phyloP scores from a whole-genome alignment of 2,329 filamentous ascomycete genomes.

The Botryotinia convoluta region DNA sequence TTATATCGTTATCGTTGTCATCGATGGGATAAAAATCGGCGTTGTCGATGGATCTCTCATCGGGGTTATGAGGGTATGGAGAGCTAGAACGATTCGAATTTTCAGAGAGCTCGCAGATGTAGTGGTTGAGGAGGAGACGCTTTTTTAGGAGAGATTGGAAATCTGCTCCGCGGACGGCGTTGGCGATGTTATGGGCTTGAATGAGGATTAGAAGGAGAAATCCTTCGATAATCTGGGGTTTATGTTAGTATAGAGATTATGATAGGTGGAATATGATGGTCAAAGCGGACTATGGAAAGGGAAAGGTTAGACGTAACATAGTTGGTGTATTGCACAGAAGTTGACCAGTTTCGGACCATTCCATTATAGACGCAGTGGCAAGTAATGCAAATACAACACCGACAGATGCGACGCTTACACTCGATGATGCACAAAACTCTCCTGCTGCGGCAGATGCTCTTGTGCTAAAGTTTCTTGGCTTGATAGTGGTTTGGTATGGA shows the following conservation, averaged over 20 bases:
- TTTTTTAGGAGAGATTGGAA: not conserved
- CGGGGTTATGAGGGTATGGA: not conserved
- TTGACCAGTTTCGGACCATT: slow-evolving; percentile 39
- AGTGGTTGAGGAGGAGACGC: not conserved
- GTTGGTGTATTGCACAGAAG: slow-evolving; percentile 5
- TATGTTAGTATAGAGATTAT: not conserved
- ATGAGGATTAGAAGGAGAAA: not conserved
- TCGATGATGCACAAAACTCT: not conserved
- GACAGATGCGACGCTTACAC: not conserved
- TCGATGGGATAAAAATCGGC: not conserved
- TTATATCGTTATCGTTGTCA: not conserved
- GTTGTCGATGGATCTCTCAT: not conserved
- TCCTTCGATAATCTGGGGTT: not conserved
- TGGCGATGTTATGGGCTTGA: not conserved
- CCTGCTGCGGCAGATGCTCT: not conserved
- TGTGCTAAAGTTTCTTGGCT: not conserved
- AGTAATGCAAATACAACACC: slow-evolving; percentile 33
- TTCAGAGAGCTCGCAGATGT: not conserved
- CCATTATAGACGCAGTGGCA: slow-evolving; percentile 35
- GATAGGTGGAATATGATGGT: not conserved
- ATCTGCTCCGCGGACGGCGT: not conserved
- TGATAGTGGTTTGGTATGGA: not conserved
- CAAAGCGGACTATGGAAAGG: slow-evolving; percentile 15
- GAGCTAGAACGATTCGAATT: not conserved
- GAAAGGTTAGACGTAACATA: slow-evolving; percentile 36